Percentiles rank a stretch among this genome's conserved stretches.
Evolutionary conservation across 2,329 filamentous ascomycete genomes (phyloP).

Genomic region (Cladorrhinum sp.): DNA sequence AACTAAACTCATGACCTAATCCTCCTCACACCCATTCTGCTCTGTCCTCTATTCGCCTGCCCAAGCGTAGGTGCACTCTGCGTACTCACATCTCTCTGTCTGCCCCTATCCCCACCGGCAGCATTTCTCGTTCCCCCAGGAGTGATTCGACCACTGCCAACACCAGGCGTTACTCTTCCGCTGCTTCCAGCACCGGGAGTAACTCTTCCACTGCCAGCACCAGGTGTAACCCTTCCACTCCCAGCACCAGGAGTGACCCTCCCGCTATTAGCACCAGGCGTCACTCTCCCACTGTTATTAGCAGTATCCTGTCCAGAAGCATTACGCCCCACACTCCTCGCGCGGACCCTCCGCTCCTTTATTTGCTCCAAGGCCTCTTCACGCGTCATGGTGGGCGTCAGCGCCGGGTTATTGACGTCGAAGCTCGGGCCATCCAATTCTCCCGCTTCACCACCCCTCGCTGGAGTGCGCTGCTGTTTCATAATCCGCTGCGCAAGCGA

Average conservation of each 20-base stretch:
- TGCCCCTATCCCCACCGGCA: background rate
- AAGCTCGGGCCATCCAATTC: constrained; percentile 40
- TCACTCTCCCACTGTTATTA: background rate
- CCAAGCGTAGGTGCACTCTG: constrained; percentile 5
- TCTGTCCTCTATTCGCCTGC: background rate
- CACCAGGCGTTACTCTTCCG: background rate
- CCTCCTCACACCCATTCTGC: constrained; percentile 1
- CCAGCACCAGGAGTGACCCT: background rate
- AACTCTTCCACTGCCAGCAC: background rate
- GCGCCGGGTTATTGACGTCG: constrained; percentile 54
- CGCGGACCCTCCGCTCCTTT: constrained; percentile 66
- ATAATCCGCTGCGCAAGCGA: constrained; percentile 44
- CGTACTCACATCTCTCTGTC: background rate
- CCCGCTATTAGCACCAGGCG: background rate
- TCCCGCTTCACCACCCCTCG: constrained; percentile 27
- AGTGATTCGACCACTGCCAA: background rate
- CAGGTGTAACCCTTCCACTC: background rate
- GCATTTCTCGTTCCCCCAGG: background rate
- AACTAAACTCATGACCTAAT: background rate
- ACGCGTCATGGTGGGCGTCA: constrained; percentile 65
- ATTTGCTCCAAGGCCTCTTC: constrained; percentile 76
- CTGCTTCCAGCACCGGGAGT: background rate
- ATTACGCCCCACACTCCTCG: constrained; percentile 47
- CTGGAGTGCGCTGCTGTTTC: constrained; percentile 40
- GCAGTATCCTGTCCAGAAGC: constrained; percentile 25